Conservation (phyloP, 176 grass and related monocot genomes). For the Secale cereale region DNA sequence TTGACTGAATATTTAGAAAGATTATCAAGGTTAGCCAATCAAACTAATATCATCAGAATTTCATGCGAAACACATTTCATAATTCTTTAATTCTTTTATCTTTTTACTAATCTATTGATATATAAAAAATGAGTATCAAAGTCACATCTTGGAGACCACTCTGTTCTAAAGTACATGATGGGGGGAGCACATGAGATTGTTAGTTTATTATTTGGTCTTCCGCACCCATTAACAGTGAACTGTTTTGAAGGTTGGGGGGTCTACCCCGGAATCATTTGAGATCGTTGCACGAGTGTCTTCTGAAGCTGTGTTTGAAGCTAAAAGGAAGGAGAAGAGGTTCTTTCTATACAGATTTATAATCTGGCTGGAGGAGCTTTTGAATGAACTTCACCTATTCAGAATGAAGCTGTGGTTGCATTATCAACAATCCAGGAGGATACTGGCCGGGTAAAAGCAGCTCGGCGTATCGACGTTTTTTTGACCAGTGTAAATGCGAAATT, state of each 20-base stretch:
- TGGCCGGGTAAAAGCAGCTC: slow-evolving; percentile 24
- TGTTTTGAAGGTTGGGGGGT: slow-evolving; percentile 57
- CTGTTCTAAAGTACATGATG: background rate
- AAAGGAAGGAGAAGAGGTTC: slow-evolving; percentile 38
- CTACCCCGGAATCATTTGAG: slow-evolving; percentile 65
- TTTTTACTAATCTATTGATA: background rate
- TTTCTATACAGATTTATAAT: slow-evolving; percentile 38
- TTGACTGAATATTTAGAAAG: background rate
- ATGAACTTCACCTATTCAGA: slow-evolving; percentile 43
- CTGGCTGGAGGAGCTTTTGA: slow-evolving; percentile 65
- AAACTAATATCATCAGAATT: background rate
- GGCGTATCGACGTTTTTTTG: background rate
- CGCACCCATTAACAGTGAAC: slow-evolving; percentile 6
- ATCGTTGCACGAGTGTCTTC: slow-evolving; percentile 70
- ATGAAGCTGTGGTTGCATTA: slow-evolving; percentile 51
- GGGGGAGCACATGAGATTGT: background rate
- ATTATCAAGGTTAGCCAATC: background rate
- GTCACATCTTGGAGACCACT: background rate
- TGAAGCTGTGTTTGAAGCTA: slow-evolving; percentile 71
- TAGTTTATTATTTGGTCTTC: background rate
- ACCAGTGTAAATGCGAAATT: background rate
- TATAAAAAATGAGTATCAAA: background rate
- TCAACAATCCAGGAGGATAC: slow-evolving; percentile 42
- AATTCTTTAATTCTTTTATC: background rate
- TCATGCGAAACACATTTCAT: background rate